Evolutionary conservation across 768 basidiomycete species (phyloP), one percentile per base, ranked within the genome.

Genomic region (Podaxis sp.): DNA sequence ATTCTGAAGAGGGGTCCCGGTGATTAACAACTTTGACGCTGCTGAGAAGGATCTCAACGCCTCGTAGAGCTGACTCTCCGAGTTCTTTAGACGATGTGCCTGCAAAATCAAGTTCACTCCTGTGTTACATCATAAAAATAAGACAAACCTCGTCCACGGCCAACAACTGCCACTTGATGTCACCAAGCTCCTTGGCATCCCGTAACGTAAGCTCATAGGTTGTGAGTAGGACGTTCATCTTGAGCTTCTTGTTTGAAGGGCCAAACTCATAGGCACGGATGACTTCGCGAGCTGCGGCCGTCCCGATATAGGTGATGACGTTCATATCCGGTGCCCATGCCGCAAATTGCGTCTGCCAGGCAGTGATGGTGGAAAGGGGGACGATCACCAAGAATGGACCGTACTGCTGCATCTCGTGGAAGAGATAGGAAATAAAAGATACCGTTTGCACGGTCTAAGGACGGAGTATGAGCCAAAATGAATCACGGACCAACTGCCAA

Each of bases 381-480:
- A 99, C 97, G 68, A 99, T 96, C 68, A 99, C 94, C 58, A 99
- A 83, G 83, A 95, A 97, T 5, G 97, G 97, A 0, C 97, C 97
- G 74, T 92, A 98, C 74, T 99, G 96, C 56, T 91, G 84, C 77
- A 89, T 78, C 68, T 91, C 84, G 73, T 99, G 94, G 80, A 91
- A 97, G 52, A 99, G 90, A 73, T 92, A 99, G 2, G 95, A 95
- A 26, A 99, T 82, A 78, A 96, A 96, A 0, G 95, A 77, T 11
- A 99, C 96, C 0, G 96, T 96, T 81, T 99, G 97, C 6, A 99
- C 96, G 20, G 92, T 94, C 91, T 94, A 64, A 2, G 40, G 44
- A 60, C 41, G 52, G 70, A 55, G 69, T 63, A n/a, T 63, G 20
- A 62, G 66, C 50, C 24, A 66, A 62, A n/a, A 51, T 51, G 38